phyloP scores from a whole-genome alignment of 495 filamentous ascomycete species.

The Hypoxylon cercidicola region DNA sequence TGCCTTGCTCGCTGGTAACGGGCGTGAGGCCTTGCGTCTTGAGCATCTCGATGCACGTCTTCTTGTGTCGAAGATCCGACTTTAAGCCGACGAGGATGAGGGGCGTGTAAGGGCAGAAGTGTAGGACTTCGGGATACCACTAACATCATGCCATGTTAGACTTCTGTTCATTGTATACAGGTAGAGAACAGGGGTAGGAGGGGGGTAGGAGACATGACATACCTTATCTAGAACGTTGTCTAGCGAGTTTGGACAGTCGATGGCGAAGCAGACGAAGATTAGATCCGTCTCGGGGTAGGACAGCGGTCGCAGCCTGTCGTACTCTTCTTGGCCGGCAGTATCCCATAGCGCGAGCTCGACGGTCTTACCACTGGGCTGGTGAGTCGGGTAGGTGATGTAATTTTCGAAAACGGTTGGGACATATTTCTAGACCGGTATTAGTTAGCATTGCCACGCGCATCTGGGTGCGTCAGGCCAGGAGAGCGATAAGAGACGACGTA shows the following conservation, averaged over 20 bases:
- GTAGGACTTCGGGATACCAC: slow-evolving; percentile 99
- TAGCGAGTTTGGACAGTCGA: slow-evolving; percentile 96
- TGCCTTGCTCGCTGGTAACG: slow-evolving; percentile 89
- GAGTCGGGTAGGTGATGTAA: slow-evolving; percentile 96
- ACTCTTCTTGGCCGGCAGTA: slow-evolving; percentile 98
- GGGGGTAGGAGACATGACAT: slow-evolving; percentile 45
- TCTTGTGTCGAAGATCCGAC: slow-evolving; percentile 92
- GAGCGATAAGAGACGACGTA: slow-evolving; percentile 51
- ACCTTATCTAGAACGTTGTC: slow-evolving; percentile 99
- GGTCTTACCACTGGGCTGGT: slow-evolving; percentile 86
- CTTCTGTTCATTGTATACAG: neutral
- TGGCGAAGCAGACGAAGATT: slow-evolving; percentile 98
- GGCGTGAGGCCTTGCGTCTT: slow-evolving; percentile 97
- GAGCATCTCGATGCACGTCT: slow-evolving; percentile 95
- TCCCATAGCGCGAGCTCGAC: slow-evolving; percentile 98
- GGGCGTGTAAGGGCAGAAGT: slow-evolving; percentile 97
- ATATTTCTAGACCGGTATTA: slow-evolving; percentile 80
- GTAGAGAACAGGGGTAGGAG: neutral
- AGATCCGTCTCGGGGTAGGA: slow-evolving; percentile 98
- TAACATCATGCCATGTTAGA: slow-evolving; percentile 51
- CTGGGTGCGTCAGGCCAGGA: slow-evolving; percentile 9
- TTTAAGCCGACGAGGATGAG: slow-evolving; percentile 96
- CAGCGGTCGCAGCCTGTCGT: slow-evolving; percentile 92
- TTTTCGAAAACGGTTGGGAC: slow-evolving; percentile 99
- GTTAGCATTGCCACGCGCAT: slow-evolving; percentile 1